Evolutionary conservation across 1,139 yeast genomes (phyloP).

Genomic region (Magnusiomyces suaveolens): DNA sequence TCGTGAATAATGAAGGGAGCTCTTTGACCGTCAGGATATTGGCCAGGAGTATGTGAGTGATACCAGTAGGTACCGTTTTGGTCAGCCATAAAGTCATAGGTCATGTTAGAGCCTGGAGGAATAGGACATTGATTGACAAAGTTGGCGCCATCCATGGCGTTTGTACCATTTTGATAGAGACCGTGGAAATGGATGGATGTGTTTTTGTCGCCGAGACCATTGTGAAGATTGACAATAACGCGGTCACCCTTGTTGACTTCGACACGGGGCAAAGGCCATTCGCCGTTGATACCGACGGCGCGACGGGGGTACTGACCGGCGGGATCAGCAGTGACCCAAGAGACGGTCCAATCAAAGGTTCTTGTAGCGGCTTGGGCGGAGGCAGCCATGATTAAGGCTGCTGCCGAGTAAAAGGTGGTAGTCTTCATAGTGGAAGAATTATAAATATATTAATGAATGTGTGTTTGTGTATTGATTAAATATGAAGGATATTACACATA

Average conservation of each 20-base stretch:
- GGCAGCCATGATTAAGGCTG: conserved; percentile 16
- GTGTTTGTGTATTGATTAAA: too few relatives aligned
- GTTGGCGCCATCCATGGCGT: conserved; percentile 82
- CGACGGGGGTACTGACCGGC: conserved; percentile 61
- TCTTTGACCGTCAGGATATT: conserved; percentile 88
- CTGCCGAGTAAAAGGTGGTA: background rate
- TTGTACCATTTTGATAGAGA: conserved; percentile 63
- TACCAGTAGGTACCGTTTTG: conserved; percentile 92
- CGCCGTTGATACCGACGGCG: conserved; percentile 70
- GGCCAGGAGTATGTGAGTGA: conserved; percentile 79
- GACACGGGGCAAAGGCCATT: conserved; percentile 79
- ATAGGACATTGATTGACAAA: conserved; percentile 82
- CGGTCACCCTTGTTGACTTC: conserved; percentile 67
- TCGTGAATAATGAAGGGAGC: conserved; percentile 67
- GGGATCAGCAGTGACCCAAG: conserved; percentile 62
- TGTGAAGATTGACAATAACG: conserved; percentile 56
- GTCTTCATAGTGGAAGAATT: background rate
- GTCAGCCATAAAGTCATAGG: conserved; percentile 68
- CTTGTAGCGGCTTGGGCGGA: conserved; percentile 45
- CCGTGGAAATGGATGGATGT: conserved; percentile 91
- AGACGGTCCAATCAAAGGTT: conserved; percentile 60
- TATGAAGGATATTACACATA: too few relatives aligned
- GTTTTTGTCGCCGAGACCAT: conserved; percentile 51
- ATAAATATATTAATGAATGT: too few relatives aligned
- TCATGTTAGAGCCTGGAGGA: conserved; percentile 62